Base-by-base conservation (phyloP, 1,284 basidiomycete genomes). In the Apiotrichum sp. region DNA sequence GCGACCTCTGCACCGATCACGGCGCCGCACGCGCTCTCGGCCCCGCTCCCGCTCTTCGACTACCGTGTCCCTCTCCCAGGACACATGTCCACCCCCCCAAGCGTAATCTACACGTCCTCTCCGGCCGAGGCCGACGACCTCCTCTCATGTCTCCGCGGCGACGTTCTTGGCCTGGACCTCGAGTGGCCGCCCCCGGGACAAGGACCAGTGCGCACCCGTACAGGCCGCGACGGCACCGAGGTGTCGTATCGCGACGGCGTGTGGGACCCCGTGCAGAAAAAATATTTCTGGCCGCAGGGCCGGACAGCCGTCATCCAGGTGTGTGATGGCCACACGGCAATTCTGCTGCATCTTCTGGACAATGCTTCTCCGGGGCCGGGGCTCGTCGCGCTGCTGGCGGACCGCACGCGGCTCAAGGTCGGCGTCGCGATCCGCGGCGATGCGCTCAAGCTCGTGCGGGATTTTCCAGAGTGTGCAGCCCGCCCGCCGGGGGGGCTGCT, bases 261-360 rank as follows among this genome's bases (percentile, higher is more conserved):
- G 29, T 65, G 52, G 56, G 59, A 66, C 53, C 8, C 35, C 1
- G 41, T n/a, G 36, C 52, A 31, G 47, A 52, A 56, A 11, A 57
- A 47, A 14, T 63, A 58, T 13, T 48, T 42, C 7, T 62, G 50
- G n/a, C 56, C 49, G 7, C 65, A 69, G 49, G 66, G 66, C 2
- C 69, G 65, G 49, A 74, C 73, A 2, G 75, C 73, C 0, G 52
- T 78, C 36, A 63, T 75, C 10, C 77, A 78, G 61, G 45, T 78
- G 6, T 70, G 70, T 45, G 74, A 77, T 61, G 66, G 66, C 22
- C 55, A 62, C 34, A 62, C 71, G 52, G 66, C 77, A 7, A 51
- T 78, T 11, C 58, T 78, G 3, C 63, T 76, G 1, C 77, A 77
- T 40, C 53, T 78, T 6, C 63, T 63, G 4, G 59, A 57, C 14